phyloP scores from a whole-genome alignment of 176 grass and related monocot genomes.

The Oryza australiensis region DNA sequence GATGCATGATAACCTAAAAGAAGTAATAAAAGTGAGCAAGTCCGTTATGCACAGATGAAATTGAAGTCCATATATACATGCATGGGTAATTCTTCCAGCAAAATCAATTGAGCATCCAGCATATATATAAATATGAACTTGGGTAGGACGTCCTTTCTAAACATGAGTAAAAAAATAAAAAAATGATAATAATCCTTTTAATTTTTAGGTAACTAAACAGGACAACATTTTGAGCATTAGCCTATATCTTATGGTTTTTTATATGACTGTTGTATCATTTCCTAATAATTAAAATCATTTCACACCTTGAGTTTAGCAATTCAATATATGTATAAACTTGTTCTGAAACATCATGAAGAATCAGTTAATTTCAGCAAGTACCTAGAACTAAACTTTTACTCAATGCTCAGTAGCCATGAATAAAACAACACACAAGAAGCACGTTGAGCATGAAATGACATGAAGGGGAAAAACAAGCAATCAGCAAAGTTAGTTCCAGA shows the following conservation, averaged over 20 bases:
- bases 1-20: not conserved
- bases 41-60: not conserved
- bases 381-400: not conserved
- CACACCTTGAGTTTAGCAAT: not conserved
- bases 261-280: too few relatives aligned
- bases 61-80: too few relatives aligned
- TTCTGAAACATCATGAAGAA: not conserved
- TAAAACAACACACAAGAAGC: not conserved
- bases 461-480: not conserved
- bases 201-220: not conserved
- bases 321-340: not conserved
- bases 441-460: constrained; percentile 45
- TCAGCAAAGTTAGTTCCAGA: not conserved
- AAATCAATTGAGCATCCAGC: not conserved
- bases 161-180: too few relatives aligned
- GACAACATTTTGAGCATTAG: not conserved
- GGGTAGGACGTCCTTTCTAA: too few relatives aligned
- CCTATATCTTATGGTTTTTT: too few relatives aligned
- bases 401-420: not conserved
- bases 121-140: not conserved
- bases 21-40: not conserved
- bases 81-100: not conserved
- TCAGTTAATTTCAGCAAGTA: not conserved
- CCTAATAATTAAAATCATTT: not conserved
- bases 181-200: too few relatives aligned